Conservation (phyloP, 192 early-diverging fungal genomes). For the Endogone sp. region DNA sequence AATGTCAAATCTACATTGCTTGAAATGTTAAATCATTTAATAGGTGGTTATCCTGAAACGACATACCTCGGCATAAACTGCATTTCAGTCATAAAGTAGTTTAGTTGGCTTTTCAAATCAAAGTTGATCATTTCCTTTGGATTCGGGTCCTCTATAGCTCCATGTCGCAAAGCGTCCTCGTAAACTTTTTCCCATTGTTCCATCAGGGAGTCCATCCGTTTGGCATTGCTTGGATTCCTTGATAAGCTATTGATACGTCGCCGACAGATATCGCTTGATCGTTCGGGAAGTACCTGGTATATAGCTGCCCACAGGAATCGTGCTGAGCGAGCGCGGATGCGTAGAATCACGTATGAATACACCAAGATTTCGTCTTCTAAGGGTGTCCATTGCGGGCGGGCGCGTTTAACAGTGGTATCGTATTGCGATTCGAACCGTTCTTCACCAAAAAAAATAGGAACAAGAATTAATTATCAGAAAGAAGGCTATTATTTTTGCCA, state of each 20-base stretch:
- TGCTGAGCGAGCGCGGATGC: slow-evolving; percentile 8
- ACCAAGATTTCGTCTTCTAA: slow-evolving; percentile 18
- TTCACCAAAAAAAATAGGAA: slow-evolving; percentile 14
- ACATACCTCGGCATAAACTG: slow-evolving; percentile 5
- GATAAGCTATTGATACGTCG: slow-evolving; percentile 13
- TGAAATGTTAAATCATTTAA: too few relatives aligned
- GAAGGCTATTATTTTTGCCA: too few relatives aligned
- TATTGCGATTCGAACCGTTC: slow-evolving; percentile 20
- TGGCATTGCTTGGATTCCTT: slow-evolving; percentile 3
- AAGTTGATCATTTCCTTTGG: slow-evolving; percentile 12
- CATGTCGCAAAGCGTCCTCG: slow-evolving; percentile 7
- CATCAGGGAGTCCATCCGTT: slow-evolving; percentile 5
- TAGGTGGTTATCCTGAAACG: too few relatives aligned
- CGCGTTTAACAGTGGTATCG: slow-evolving; percentile 4
- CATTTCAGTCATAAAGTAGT: slow-evolving; percentile 13
- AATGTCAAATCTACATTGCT: too few relatives aligned
- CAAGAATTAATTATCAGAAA: too few relatives aligned
- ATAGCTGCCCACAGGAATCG: slow-evolving; percentile 20
- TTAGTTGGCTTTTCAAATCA: slow-evolving; percentile 10
- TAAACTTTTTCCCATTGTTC: slow-evolving; percentile 14
- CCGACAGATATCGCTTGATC: slow-evolving; percentile 20
- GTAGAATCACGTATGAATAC: slow-evolving; percentile 14
- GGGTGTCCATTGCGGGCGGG: slow-evolving; percentile 11
- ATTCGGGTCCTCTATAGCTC: slow-evolving; percentile 10
- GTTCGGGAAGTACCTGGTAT: slow-evolving; percentile 12